A percentile compares a stretch with the other conserved stretches of the same genome.
Evolutionary conservation across 257 asterid genomes (phyloP).

Genomic region (Przewalskia tangutica): DNA sequence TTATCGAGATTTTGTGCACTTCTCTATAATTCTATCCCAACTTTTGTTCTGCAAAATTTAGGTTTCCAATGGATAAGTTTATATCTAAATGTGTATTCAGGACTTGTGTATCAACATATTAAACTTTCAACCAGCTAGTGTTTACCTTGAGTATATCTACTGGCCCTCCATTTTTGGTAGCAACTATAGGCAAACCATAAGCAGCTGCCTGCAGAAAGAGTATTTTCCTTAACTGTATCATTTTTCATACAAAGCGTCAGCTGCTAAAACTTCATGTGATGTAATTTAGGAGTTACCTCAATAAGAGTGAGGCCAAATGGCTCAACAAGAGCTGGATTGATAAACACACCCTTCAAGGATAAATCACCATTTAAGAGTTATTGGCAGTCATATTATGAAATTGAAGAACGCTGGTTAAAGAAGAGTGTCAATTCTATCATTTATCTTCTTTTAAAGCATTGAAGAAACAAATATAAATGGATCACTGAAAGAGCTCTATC

Average conservation of each 20-base stretch:
- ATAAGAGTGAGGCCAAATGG: constrained; percentile 68
- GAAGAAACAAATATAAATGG: not conserved
- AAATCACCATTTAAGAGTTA: constrained; percentile 16
- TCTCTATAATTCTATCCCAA: not conserved
- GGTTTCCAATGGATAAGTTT: not conserved
- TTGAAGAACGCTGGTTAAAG: not conserved
- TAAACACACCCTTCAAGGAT: constrained; percentile 52
- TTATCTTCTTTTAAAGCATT: not conserved
- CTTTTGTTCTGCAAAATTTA: not conserved
- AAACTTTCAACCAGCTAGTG: not conserved
- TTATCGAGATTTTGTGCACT: not conserved
- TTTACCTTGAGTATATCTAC: constrained; percentile 58
- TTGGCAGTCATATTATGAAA: constrained; percentile 10
- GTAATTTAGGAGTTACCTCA: constrained; percentile 34
- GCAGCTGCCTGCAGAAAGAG: constrained; percentile 53
- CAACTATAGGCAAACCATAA: constrained; percentile 58
- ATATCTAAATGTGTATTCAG: not conserved
- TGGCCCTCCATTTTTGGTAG: constrained; percentile 66
- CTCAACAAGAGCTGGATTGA: constrained; percentile 68
- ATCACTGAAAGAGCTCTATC: not conserved
- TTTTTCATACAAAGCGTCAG: not conserved
- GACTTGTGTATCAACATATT: not conserved
- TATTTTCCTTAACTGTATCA: not conserved
- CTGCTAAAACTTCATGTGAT: constrained; percentile 1
- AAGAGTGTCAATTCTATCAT: not conserved